phyloP scores from a whole-genome alignment of 768 basidiomycete species.

The Amyloporia xantha region DNA sequence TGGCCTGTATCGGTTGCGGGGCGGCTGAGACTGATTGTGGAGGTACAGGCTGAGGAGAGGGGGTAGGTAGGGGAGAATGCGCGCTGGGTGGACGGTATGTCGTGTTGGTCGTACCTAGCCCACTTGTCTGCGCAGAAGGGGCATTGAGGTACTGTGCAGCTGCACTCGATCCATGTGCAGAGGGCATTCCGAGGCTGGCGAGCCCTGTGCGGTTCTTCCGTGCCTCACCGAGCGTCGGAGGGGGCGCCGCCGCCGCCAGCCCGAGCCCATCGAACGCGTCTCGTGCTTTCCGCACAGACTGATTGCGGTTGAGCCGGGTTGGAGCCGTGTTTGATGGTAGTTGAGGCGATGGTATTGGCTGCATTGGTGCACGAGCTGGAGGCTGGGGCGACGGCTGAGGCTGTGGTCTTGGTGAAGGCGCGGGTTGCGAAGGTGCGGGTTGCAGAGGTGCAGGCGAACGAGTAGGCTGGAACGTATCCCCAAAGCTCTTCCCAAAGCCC shows the following conservation, averaged over 20 bases:
- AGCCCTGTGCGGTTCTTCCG: conserved; percentile 65
- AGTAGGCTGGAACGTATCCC: conserved; percentile 47
- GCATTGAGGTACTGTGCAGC: conserved; percentile 10
- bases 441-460: conserved; percentile 7
- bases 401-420: conserved; percentile 16
- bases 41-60: conserved; percentile 11
- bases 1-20: conserved; percentile 7
- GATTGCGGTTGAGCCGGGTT: conserved; percentile 5
- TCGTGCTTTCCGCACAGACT: conserved; percentile 32
- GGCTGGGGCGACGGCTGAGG: not conserved
- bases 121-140: conserved; percentile 1
- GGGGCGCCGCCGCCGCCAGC: conserved; percentile 39
- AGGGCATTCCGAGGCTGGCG: conserved; percentile 31
- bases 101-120: conserved; percentile 19
- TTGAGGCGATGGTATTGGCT: conserved; percentile 24
- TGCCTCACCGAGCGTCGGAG: conserved; percentile 72
- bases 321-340: conserved; percentile 7
- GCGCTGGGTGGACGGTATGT: conserved; percentile 21
- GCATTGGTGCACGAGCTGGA: not conserved
- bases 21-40: conserved; percentile 10
- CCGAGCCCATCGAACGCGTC: conserved; percentile 82
- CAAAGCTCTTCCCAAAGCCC: conserved; percentile 37
- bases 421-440: conserved; percentile 4
- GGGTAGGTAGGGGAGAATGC: conserved; percentile 17
- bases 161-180: conserved; percentile 2